Conservation (phyloP, 1,139 yeast species). For the Nakaseomyces bracarensis region DNA sequence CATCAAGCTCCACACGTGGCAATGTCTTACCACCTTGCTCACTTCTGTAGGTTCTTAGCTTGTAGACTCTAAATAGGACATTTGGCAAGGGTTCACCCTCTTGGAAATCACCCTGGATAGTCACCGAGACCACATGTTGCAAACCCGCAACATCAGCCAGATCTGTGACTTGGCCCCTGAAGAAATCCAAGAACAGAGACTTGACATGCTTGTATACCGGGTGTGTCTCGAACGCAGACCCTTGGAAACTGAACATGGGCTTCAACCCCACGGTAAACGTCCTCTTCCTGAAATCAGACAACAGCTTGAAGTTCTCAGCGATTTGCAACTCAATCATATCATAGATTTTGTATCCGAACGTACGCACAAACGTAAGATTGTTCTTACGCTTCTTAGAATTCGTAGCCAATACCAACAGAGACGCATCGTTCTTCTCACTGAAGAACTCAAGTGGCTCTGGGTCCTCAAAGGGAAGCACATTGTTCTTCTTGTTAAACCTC, state of each 20-base stretch:
- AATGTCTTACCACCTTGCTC: slow-evolving; percentile 60
- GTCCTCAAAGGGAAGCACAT: slow-evolving; percentile 89
- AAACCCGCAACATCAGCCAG: slow-evolving; percentile 91
- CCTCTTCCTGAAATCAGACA: slow-evolving; percentile 69
- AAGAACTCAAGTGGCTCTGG: slow-evolving; percentile 79
- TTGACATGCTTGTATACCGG: slow-evolving; percentile 82
- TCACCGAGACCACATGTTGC: slow-evolving; percentile 79
- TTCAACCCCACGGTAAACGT: slow-evolving; percentile 85
- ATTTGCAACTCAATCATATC: slow-evolving; percentile 91
- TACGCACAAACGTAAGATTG: slow-evolving; percentile 77
- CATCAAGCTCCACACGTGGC: slow-evolving; percentile 91
- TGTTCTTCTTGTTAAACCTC: slow-evolving; percentile 81
- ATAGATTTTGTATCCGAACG: slow-evolving; percentile 80
- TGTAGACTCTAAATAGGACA: slow-evolving; percentile 85
- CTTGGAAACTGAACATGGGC: slow-evolving; percentile 92
- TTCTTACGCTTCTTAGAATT: slow-evolving; percentile 91
- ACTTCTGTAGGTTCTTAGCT: slow-evolving; percentile 68
- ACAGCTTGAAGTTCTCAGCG: slow-evolving; percentile 57
- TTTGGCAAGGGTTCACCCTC: slow-evolving; percentile 72
- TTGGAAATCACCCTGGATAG: slow-evolving; percentile 64
- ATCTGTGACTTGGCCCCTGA: slow-evolving; percentile 76
- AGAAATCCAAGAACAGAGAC: slow-evolving; percentile 83
- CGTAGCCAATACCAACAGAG: slow-evolving; percentile 73
- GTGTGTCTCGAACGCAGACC: slow-evolving; percentile 82
- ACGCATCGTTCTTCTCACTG: slow-evolving; percentile 87